Percentiles rank a stretch among this genome's conserved stretches.
These are phyloP conservation scores for Eucalyptus cladocalyx DNA, from an alignment of 345 rosid species.

Conservation along the genomic window DNA sequence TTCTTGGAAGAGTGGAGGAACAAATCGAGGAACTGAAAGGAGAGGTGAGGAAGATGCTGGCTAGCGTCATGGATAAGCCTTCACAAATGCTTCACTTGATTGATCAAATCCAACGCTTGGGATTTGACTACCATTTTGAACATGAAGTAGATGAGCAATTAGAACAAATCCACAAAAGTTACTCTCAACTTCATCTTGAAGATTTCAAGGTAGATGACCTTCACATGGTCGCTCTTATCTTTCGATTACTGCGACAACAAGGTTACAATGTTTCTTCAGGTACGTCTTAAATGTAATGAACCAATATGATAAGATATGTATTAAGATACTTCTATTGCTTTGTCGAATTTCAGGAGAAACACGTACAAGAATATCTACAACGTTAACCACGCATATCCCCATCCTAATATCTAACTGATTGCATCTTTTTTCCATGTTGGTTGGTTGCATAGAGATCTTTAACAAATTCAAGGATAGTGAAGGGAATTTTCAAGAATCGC, in stretches of 20 bases:
- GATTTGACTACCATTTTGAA: constrained; percentile 31
- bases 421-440: not conserved
- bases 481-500: not conserved
- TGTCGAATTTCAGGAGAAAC: not conserved
- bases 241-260: not conserved
- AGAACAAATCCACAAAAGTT: not conserved
- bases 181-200: not conserved
- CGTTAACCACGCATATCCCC: rapidly evolving
- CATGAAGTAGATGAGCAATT: constrained; percentile 12
- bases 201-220: not conserved
- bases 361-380: not conserved
- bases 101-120: constrained; percentile 18
- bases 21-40: not conserved
- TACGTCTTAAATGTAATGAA: not conserved
- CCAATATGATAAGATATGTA: not conserved
- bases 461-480: not conserved
- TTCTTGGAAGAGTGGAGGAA: not conserved
- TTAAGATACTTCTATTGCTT: not conserved
- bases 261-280: not conserved
- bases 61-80: not conserved
- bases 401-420: not conserved
- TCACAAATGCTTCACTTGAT: not conserved
- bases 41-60: not conserved
- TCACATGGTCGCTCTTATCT: not conserved
- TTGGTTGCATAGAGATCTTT: not conserved